Conservation (phyloP, 768 basidiomycete species). For the Polyporus arcularius region DNA sequence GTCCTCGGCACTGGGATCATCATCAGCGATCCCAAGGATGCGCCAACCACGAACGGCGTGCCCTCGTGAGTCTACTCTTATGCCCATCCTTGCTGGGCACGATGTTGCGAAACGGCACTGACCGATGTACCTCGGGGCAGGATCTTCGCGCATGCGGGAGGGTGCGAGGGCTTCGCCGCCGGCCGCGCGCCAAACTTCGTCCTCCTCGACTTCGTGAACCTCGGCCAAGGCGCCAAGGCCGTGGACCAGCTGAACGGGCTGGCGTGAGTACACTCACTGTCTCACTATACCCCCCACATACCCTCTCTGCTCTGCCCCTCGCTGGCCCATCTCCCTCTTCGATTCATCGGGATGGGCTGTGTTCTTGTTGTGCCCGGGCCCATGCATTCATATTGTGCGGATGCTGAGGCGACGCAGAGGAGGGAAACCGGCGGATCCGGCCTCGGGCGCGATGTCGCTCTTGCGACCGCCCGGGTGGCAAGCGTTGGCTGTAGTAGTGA, state of each 20-base stretch:
- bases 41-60: constrained; percentile 33
- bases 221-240: constrained; percentile 46
- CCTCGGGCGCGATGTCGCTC: neutral
- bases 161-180: constrained; percentile 45
- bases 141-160: constrained; percentile 42
- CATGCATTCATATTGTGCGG: neutral
- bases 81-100: neutral
- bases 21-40: constrained; percentile 30
- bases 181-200: constrained; percentile 53
- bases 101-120: constrained; percentile 32
- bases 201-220: constrained; percentile 53
- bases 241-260: constrained; percentile 48
- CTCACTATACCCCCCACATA: neutral
- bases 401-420: neutral
- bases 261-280: constrained; percentile 13
- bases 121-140: constrained; percentile 38
- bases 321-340: neutral
- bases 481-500: constrained; percentile 1
- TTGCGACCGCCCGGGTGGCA: neutral
- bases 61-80: constrained; percentile 25
- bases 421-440: neutral
- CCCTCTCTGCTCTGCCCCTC: neutral
- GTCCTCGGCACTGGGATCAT: constrained; percentile 29
- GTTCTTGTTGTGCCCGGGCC: neutral
- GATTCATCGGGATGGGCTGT: constrained; percentile 1